phyloP scores from a whole-genome alignment of 2,329 filamentous ascomycete genomes.

The Penicillium aurantiogriseum region DNA sequence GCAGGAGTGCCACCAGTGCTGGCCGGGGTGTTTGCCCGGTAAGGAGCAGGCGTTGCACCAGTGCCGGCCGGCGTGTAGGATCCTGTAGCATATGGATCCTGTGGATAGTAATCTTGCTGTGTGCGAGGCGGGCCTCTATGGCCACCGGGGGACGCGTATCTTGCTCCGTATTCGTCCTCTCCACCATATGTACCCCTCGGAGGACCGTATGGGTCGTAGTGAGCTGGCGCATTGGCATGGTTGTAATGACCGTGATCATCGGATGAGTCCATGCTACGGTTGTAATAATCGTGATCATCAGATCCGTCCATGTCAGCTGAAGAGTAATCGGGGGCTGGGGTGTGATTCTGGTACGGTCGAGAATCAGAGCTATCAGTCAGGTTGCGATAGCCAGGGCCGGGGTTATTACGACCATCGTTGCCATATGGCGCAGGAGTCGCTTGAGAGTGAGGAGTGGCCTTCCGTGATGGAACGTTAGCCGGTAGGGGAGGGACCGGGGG shows the following conservation, averaged over 20 bases:
- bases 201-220: slow-evolving; percentile 15
- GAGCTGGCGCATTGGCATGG: background rate
- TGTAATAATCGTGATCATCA: background rate
- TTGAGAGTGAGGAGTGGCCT: slow-evolving; percentile 28
- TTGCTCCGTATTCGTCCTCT: background rate
- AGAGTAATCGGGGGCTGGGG: slow-evolving; percentile 20
- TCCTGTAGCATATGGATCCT: slow-evolving; percentile 3
- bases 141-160: background rate
- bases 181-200: background rate
- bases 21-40: slow-evolving; percentile 18
- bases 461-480: slow-evolving; percentile 22
- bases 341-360: slow-evolving; percentile 23
- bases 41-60: slow-evolving; percentile 2
- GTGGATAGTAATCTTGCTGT: slow-evolving; percentile 2
- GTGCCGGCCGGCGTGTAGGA: slow-evolving; percentile 15
- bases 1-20: slow-evolving; percentile 5
- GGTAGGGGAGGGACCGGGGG: slow-evolving; percentile 36
- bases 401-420: slow-evolving; percentile 22
- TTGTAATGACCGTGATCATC: slow-evolving; percentile 5
- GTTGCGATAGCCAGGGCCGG: slow-evolving; percentile 20
- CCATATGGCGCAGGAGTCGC: slow-evolving; percentile 24
- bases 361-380: slow-evolving; percentile 15
- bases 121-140: background rate
- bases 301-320: slow-evolving; percentile 9
- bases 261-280: background rate